Conservation (phyloP, 768 basidiomycete genomes). For the Hericium rajendrae region DNA sequence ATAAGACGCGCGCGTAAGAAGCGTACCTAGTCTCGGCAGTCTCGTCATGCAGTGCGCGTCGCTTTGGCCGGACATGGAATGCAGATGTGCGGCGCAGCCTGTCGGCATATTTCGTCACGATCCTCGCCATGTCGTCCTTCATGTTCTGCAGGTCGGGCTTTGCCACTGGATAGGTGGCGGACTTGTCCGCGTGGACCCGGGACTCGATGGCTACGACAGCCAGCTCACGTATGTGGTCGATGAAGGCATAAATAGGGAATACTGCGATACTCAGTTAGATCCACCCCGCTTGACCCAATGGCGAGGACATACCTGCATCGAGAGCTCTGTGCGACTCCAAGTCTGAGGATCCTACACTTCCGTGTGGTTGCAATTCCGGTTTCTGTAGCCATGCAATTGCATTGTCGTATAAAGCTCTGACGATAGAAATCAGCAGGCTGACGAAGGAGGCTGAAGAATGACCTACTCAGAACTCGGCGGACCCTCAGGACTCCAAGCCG, state of each 20-base stretch:
- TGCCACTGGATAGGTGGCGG: slow-evolving; percentile 8
- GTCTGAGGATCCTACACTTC: slow-evolving; percentile 4
- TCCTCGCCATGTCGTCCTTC: slow-evolving; percentile 4
- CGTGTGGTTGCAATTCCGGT: slow-evolving; percentile 3
- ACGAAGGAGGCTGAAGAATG: neutral
- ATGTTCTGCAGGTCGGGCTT: slow-evolving; percentile 9
- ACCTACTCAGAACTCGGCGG: slow-evolving; percentile 8
- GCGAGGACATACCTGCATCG: slow-evolving; percentile 1
- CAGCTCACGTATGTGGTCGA: slow-evolving; percentile 8
- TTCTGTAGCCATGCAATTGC: slow-evolving; percentile 10
- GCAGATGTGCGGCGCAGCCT: slow-evolving; percentile 8
- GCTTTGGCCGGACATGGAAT: slow-evolving; percentile 11
- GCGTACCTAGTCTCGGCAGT: slow-evolving; percentile 7
- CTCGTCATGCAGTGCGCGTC: slow-evolving; percentile 12
- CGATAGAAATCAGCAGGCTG: neutral
- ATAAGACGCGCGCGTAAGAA: neutral
- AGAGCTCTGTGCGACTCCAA: slow-evolving; percentile 6
- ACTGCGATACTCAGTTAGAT: neutral
- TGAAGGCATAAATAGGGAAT: slow-evolving; percentile 8
- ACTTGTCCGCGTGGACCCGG: slow-evolving; percentile 6
- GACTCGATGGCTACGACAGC: slow-evolving; percentile 7
- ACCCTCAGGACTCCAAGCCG: slow-evolving; percentile 6
- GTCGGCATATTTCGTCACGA: slow-evolving; percentile 3
- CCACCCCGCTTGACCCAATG: neutral
- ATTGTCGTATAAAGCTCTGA: slow-evolving; percentile 6